A percentile compares a stretch with the other conserved stretches of the same genome.
Evolutionary conservation across 73 alveolate genomes (phyloP).

Genomic region (Stentor coeruleus): DNA sequence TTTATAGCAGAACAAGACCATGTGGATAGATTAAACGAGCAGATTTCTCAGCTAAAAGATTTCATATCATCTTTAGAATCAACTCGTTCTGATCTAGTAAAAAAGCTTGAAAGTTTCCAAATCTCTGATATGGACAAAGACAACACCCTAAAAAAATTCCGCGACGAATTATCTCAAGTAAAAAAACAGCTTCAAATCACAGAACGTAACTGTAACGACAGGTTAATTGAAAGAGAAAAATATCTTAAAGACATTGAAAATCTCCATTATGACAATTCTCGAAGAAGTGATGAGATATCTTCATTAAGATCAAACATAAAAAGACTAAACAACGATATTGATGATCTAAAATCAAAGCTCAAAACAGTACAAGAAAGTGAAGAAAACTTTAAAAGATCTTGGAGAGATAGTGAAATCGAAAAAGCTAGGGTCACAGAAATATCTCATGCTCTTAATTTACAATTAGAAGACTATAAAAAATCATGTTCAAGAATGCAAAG

Average conservation of each 20-base stretch:
- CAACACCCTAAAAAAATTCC: background rate
- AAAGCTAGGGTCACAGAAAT: too few species aligned
- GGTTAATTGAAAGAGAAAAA: background rate
- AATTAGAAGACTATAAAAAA: too few species aligned
- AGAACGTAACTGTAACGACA: background rate
- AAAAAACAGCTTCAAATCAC: background rate
- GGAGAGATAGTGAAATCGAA: too few species aligned
- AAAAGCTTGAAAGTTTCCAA: constrained; percentile 29
- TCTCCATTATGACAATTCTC: background rate
- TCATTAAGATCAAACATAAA: background rate
- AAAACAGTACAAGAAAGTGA: background rate
- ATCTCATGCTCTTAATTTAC: too few species aligned
- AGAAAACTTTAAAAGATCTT: too few species aligned
- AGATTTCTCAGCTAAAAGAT: constrained; percentile 38
- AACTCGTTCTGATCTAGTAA: constrained; percentile 37
- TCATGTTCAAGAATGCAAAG: too few species aligned
- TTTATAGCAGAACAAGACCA: constrained; percentile 34
- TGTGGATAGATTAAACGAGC: constrained; percentile 25
- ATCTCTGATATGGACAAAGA: background rate
- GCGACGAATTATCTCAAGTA: background rate
- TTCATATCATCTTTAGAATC: constrained; percentile 41
- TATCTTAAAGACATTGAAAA: background rate
- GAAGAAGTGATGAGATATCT: background rate
- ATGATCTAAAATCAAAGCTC: background rate
- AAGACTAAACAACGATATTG: background rate